Percentiles rank a stretch among this genome's conserved stretches.
Evolutionary conservation across 176 grass and related monocot species (phyloP).

Genomic region (Carex myosuroides): DNA sequence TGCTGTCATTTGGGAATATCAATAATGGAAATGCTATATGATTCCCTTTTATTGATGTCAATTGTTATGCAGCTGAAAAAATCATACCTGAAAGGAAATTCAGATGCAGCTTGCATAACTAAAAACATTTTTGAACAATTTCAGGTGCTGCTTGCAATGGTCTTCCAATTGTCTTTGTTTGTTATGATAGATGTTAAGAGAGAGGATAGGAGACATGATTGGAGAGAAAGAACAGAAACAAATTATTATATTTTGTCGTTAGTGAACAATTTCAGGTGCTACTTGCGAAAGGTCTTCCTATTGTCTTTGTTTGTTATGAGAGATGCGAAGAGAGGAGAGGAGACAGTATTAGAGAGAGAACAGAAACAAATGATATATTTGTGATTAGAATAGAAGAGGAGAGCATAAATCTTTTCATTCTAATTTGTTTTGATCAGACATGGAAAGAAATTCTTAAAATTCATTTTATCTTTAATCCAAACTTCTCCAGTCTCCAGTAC

Average conservation of each 20-base stretch:
- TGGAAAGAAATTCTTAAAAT: background rate
- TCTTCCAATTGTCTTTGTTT: background rate
- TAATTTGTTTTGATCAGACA: background rate
- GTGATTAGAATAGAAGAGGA: background rate
- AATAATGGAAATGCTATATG: background rate
- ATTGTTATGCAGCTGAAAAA: background rate
- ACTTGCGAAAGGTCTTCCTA: background rate
- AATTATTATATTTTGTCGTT: background rate
- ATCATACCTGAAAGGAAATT: background rate
- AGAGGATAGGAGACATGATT: background rate
- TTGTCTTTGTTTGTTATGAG: background rate
- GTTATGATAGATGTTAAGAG: background rate
- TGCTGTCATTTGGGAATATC: background rate
- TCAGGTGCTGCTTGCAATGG: background rate
- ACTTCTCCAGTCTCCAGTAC: background rate
- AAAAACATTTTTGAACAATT: background rate
- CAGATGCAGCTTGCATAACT: background rate
- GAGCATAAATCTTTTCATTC: background rate
- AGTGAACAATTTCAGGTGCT: background rate
- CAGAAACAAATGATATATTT: background rate
- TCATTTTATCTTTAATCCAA: background rate
- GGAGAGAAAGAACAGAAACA: background rate
- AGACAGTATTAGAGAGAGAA: background rate
- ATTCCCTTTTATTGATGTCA: background rate
- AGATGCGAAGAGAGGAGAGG: background rate